Percentiles rank a stretch among this genome's conserved stretches.
These are phyloP conservation scores for Zostera marina DNA, from an alignment of 116 monocot genomes.

Conservation along the genomic window DNA sequence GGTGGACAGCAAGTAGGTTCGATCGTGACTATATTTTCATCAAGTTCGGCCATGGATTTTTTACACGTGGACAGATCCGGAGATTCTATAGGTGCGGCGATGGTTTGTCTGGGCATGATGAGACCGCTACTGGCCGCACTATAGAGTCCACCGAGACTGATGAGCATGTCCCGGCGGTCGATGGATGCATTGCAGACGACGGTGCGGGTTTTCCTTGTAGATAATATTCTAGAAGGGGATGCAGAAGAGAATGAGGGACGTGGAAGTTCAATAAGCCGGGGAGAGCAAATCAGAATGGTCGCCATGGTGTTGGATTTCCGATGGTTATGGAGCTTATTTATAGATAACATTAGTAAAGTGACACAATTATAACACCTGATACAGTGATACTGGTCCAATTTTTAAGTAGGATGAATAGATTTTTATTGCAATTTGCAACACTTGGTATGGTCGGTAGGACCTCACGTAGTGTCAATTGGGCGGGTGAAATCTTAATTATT, in stretches of 20 bases:
- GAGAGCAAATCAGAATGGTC: not conserved
- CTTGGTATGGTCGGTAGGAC: too few species aligned
- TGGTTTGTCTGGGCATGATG: not conserved
- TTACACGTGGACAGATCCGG: constrained; percentile 1
- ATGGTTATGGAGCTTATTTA: too few species aligned
- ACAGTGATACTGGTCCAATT: too few species aligned
- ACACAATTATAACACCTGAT: too few species aligned
- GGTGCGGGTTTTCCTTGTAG: not conserved
- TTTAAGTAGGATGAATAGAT: too few species aligned
- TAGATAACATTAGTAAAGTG: too few species aligned
- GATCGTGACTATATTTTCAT: not conserved
- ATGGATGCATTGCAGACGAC: not conserved
- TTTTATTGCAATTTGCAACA: too few species aligned
- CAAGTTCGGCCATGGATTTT: not conserved
- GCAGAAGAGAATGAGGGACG: not conserved
- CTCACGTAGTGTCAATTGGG: too few species aligned
- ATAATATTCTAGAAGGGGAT: not conserved
- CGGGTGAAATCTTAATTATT: too few species aligned
- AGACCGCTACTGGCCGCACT: not conserved
- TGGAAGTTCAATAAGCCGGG: not conserved
- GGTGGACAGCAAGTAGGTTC: constrained; percentile 1
- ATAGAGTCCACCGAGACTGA: not conserved
- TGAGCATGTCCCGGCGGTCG: constrained; percentile 3
- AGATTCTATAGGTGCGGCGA: not conserved
- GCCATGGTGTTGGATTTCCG: not conserved